Evolutionary conservation across 805 yeast genomes (phyloP), one percentile per base, ranked within the genome.

Genomic region (Saturnispora galanensis): DNA sequence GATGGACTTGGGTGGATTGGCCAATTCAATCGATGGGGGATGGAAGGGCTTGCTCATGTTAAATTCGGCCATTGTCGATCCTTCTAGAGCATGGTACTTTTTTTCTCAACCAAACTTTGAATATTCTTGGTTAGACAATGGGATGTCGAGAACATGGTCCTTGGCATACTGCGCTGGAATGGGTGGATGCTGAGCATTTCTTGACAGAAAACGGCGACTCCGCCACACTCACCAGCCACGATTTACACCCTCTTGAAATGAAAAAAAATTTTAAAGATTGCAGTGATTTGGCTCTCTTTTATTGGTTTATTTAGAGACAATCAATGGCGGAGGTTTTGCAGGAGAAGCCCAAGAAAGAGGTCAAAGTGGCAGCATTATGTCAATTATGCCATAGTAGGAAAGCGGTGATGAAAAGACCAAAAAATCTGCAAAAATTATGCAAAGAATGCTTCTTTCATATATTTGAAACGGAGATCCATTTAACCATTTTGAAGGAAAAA

Each of bases 401-500:
- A 56, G 96, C 97, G 0, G 84, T 84, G 16, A 73, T 93, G 70
- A 84, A 80, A 56, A 73, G 98, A 50, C 99, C 99, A 9, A 90
- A 94, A 59, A 93, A 89, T 52, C 71, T 85, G 36, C 90, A 84
- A 63, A 87, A 84, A 57, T 70, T 93, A 12, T 93, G 99, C 64
- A 89, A 88, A 57, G 78, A 76, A 47, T 93, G 99, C 63, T 93
- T 93, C 61, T 90, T 72, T 59, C 72, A 76, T 48, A 94, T 88
- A 2, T 93, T 93, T 63, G 99, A 93, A 65, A 84, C 94, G 0
- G 99, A 93, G 60, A 84, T 93, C 50, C 98, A 93, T 67, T 76
- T 87, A 54, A 90, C 98, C 2, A 90, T 93, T 38, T 67, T 71
- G 11, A 68, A 74, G 31, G 81, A 82, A 44, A 68, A 76, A 1